Percentiles rank a stretch among this genome's conserved stretches.
phyloP scores from a whole-genome alignment of 2,329 filamentous ascomycete species.

The Dendrostoma leiphaemia region DNA sequence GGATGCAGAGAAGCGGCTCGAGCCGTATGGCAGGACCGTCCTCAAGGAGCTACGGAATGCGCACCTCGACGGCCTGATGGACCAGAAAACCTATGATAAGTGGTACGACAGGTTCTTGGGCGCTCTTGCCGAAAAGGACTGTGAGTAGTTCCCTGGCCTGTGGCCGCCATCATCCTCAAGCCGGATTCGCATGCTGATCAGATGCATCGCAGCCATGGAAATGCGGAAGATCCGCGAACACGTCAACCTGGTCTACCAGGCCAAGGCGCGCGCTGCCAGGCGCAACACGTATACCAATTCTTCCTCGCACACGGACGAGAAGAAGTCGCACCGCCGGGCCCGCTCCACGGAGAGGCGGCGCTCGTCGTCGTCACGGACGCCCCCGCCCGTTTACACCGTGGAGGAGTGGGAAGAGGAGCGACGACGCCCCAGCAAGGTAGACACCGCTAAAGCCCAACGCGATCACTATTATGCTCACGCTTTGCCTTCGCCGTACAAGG shows the following conservation, averaged over 20 bases:
- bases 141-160: constrained; percentile 17
- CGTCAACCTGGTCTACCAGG: constrained; percentile 13
- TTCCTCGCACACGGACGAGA: constrained; percentile 9
- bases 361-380: background rate
- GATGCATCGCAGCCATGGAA: constrained; percentile 7
- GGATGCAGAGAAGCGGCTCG: constrained; percentile 20
- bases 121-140: constrained; percentile 27
- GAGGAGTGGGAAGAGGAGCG: constrained; percentile 14
- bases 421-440: constrained; percentile 7
- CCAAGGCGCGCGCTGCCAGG: constrained; percentile 10
- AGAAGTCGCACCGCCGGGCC: constrained; percentile 8
- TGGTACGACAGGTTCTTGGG: constrained; percentile 28
- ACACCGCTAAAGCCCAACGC: constrained; percentile 15
- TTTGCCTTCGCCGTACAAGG: constrained; percentile 13
- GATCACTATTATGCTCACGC: constrained; percentile 19
- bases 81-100: constrained; percentile 22
- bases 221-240: constrained; percentile 17
- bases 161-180: no score
- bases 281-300: constrained; percentile 13
- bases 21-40: constrained; percentile 14
- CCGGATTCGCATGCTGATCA: background rate
- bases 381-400: constrained; percentile 1
- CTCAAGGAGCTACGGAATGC: constrained; percentile 15
- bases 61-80: constrained; percentile 23
- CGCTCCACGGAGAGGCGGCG: constrained; percentile 11